These are phyloP conservation scores for Vaccinium myrtillus DNA, from an alignment of 148 eudicot species.

Conservation along the genomic window DNA sequence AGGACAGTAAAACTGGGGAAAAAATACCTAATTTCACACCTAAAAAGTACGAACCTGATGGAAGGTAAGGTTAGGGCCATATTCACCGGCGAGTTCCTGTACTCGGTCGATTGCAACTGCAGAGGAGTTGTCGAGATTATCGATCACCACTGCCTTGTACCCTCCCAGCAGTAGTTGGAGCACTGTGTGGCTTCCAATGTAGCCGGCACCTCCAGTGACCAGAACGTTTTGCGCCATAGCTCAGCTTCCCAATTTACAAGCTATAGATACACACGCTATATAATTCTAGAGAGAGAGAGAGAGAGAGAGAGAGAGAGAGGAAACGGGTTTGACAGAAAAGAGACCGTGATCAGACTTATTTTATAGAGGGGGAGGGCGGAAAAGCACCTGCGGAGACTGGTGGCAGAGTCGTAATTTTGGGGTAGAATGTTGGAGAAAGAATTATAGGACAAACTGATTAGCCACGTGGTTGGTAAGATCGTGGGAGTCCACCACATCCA, in stretches of 20 bases:
- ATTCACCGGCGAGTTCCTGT: constrained; percentile 63
- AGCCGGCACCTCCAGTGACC: constrained; percentile 97
- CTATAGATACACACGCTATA: not conserved
- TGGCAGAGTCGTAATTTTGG: not conserved
- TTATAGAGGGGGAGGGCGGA: not conserved
- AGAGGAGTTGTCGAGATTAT: constrained; percentile 83
- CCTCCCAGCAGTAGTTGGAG: constrained; percentile 71
- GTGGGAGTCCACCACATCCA: not conserved
- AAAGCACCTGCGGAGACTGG: not conserved
- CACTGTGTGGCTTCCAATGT: constrained; percentile 90
- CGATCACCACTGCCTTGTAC: constrained; percentile 67
- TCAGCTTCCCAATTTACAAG: not conserved
- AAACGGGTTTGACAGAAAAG: not conserved
- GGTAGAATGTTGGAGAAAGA: not conserved
- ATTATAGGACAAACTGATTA: not conserved
- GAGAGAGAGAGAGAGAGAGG: not conserved
- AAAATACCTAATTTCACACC: not conserved
- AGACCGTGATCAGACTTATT: not conserved
- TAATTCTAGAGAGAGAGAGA: not conserved
- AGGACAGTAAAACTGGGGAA: not conserved
- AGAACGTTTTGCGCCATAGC: constrained; percentile 48
- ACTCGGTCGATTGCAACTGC: constrained; percentile 70
- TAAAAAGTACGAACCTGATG: constrained; percentile 44
- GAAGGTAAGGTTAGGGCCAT: constrained; percentile 55
- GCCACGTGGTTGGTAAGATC: not conserved